Base-by-base conservation (phyloP, 257 asterid genomes). In the Fraxinus americana region DNA sequence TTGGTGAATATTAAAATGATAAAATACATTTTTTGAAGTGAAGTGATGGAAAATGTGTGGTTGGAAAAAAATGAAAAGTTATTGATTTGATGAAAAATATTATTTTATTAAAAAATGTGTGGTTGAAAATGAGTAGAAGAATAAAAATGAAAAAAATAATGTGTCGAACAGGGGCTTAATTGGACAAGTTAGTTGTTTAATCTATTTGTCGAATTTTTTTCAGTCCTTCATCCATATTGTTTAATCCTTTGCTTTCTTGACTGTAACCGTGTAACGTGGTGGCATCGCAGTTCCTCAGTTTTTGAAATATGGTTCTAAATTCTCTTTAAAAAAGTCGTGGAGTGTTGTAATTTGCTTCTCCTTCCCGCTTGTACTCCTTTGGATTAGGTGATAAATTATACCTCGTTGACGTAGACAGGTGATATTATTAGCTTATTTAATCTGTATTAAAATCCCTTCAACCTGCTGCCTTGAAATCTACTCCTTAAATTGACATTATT, bases 381-480 rank as follows among this genome's bases (percentile, higher is more conserved):
- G 61, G 61, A 50, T 50, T 50, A 5, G 23, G 61, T 16, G 61
- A 50, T 16, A 50, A 50, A 4, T 50, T 50, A 43, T 17, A 7
- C 30, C 67, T n/a, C 6, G 2, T 61, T 23, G 67, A 61, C 9
- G 16, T 23, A 11, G 67, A 61, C 30, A 9, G 5, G 67, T 9
- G 13, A 61, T 61, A 17, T 38, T 7, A 38, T 38, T 75, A 63
- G 32, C 14, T 10, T 57, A 34, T 54, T 73, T n/a, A 59, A 27
- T 71, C 8, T n/a, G 29, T 23, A 32, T n/a, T 50, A 68, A 48
- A 74, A 39, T 74, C 11, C 30, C 73, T 30, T 79, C 81, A n/a
- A 81, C 81, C 11, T 71, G 68, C 79, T 75, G 48, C 78, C 73
- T 79, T 13, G 80, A 61, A 76, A 63, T 73, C 75, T 75, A 43